These are phyloP conservation scores for Colletotrichum trifolii DNA, from an alignment of 2,329 filamentous ascomycete species.

Conservation along the genomic window DNA sequence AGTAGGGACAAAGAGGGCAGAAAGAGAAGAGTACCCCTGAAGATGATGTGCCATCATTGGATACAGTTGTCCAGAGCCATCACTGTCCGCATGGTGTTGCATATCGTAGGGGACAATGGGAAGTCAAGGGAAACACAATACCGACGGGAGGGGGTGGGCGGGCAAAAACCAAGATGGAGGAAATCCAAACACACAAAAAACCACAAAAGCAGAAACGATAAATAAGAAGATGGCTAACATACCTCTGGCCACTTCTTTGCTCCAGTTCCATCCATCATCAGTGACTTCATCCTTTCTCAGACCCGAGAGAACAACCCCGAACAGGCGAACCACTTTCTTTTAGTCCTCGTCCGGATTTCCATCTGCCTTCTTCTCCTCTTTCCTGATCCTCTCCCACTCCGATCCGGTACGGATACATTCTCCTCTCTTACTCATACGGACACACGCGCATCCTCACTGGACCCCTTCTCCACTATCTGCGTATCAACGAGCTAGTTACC, in stretches of 20 bases:
- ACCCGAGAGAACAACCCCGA: constrained; percentile 25
- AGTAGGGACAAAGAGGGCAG: constrained; percentile 1
- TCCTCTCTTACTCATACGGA: too few relatives aligned
- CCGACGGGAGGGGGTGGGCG: neutral
- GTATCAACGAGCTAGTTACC: constrained; percentile 16
- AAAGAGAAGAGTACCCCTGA: constrained; percentile 21
- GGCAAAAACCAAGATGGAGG: constrained; percentile 6
- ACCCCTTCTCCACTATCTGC: constrained; percentile 26
- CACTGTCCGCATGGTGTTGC: constrained; percentile 32
- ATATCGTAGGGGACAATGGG: constrained; percentile 28
- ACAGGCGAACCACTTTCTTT: constrained; percentile 25
- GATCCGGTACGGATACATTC: too few relatives aligned
- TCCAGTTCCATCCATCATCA: constrained; percentile 20
- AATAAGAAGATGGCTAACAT: constrained; percentile 37
- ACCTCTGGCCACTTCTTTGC: constrained; percentile 18
- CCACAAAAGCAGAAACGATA: constrained; percentile 11
- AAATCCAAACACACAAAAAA: neutral
- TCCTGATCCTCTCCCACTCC: constrained; percentile 10
- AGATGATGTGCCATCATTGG: constrained; percentile 30
- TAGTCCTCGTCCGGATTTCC: constrained; percentile 24
- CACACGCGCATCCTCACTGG: too few relatives aligned
- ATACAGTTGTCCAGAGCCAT: constrained; percentile 26
- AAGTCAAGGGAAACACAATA: constrained; percentile 14
- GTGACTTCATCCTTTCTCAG: constrained; percentile 29
- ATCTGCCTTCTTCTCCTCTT: neutral